Evolutionary conservation across 306 rosid genomes (phyloP), one percentile per base, ranked within the genome.

Genomic region (Prunus fruticosa): DNA sequence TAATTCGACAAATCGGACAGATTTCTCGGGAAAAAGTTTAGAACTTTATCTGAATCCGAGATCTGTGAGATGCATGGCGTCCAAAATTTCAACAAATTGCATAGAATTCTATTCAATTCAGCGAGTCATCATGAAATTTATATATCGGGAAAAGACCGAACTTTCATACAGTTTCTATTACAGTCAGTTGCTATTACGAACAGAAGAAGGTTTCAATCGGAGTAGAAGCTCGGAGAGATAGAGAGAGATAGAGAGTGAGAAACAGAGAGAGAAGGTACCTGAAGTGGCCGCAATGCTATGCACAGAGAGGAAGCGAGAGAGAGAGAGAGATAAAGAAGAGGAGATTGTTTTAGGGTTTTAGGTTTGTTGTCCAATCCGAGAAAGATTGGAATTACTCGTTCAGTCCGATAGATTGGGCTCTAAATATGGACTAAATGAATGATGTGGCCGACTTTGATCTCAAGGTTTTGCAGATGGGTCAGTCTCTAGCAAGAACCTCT

Each of bases 221-320:
- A 34, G 30, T 19, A 2, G 28, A 51, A 22, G 18, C 43, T 28
- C n/a, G 8, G 16, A 22, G 49, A 22, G n/a, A 70, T 3, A 28
- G 43, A 50, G 54, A 61, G 65, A 60, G 65, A 25, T 11, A 3
- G 32, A 1, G 64, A 4, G 64, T 1, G 19, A 23, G 34, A 60
- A 10, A 67, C 11, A 30, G 34, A 60, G 65, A 60, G 27, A 67
- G n/a, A 30, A 16, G 28, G 34, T 72, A 72, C 76, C 76, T 14
- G 76, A 20, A 57, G 66, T 56, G 66, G 76, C 76, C 66, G 66
- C 76, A 34, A 46, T n/a, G 50, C 23, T 62, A 56, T 56, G 53
- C 76, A 72, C 52, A 16, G 53, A 34, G 75, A 20, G 65, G 28
- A 52, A 11, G 38, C 43, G 53, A 60, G 75, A 53, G 75, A 2